Conservation (phyloP, 192 early-diverging fungal genomes). For the Gonapodya prolifera region DNA sequence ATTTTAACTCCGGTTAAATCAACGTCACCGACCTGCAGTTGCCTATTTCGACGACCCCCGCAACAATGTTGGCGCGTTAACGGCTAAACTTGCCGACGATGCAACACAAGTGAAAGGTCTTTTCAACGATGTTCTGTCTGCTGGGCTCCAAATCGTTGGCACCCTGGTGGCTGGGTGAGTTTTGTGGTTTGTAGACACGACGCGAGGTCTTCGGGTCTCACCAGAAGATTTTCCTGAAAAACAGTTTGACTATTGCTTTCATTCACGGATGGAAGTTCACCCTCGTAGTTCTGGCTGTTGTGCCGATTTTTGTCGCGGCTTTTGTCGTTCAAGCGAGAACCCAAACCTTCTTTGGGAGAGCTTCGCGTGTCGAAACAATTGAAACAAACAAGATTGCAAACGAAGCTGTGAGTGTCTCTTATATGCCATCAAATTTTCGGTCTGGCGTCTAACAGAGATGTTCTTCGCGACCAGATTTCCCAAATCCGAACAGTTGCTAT, state of each 20-base stretch:
- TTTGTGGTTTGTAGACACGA: neutral
- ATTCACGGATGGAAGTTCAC: conserved; percentile 42
- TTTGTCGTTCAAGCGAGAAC: conserved; percentile 34
- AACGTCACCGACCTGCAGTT: neutral
- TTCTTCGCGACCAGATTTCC: neutral
- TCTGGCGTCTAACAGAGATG: neutral
- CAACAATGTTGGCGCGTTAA: conserved; percentile 5
- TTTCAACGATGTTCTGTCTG: neutral
- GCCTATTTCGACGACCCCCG: neutral
- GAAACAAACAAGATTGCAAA: neutral
- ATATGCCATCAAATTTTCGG: neutral
- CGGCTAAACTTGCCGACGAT: conserved; percentile 8
- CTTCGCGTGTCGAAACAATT: neutral
- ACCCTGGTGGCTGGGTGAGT: neutral
- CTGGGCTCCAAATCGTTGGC: neutral
- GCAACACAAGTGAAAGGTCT: conserved; percentile 9
- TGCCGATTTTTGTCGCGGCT: conserved; percentile 57
- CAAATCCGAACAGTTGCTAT: neutral
- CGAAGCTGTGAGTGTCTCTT: neutral
- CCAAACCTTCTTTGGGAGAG: neutral
- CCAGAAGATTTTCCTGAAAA: no score
- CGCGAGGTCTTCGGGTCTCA: no score
- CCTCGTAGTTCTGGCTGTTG: conserved; percentile 44
- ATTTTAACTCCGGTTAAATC: neutral
- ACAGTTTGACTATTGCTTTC: conserved; percentile 17